Percentiles rank a stretch among this genome's conserved stretches.
phyloP scores from a whole-genome alignment of 352 stramenopile genomes.

The Globisporangium perplexum region DNA sequence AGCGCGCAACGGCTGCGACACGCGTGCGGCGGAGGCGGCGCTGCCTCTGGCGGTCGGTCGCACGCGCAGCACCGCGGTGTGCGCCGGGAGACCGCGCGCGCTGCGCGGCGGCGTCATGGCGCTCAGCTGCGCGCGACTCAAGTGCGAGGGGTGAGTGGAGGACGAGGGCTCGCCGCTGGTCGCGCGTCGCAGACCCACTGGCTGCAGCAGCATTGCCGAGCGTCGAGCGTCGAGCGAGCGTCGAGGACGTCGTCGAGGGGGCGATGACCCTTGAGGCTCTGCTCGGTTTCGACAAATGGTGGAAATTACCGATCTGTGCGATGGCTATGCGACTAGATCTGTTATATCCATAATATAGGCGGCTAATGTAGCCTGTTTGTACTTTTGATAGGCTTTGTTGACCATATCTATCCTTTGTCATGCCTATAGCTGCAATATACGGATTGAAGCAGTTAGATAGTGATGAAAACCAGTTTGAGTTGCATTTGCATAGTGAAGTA shows the following conservation, averaged over 20 bases:
- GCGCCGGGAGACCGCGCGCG: too few species aligned
- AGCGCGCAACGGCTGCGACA: slow-evolving; percentile 1
- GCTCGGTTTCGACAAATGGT: too few species aligned
- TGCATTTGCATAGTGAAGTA: background rate
- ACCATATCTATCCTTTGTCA: too few species aligned
- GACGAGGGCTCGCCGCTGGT: background rate
- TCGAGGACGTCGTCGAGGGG: background rate
- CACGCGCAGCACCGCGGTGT: slow-evolving; percentile 9
- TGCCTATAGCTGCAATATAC: background rate
- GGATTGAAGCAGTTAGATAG: too few species aligned
- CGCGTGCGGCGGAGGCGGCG: slow-evolving; percentile 1
- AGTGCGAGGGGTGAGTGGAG: background rate
- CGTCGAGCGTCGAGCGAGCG: background rate
- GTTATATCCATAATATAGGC: background rate
- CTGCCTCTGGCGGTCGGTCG: slow-evolving; percentile 8
- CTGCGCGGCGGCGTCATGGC: background rate
- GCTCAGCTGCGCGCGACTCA: background rate
- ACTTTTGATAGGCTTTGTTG: too few species aligned
- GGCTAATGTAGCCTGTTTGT: too few species aligned
- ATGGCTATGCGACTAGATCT: background rate
- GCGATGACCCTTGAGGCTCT: background rate
- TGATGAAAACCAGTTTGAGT: too few species aligned
- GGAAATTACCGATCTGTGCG: too few species aligned
- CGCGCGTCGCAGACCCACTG: slow-evolving; percentile 1
- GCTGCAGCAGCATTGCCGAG: background rate